Conservation (phyloP, 2,329 filamentous ascomycete genomes). For the Phaeosphaeria sp. region DNA sequence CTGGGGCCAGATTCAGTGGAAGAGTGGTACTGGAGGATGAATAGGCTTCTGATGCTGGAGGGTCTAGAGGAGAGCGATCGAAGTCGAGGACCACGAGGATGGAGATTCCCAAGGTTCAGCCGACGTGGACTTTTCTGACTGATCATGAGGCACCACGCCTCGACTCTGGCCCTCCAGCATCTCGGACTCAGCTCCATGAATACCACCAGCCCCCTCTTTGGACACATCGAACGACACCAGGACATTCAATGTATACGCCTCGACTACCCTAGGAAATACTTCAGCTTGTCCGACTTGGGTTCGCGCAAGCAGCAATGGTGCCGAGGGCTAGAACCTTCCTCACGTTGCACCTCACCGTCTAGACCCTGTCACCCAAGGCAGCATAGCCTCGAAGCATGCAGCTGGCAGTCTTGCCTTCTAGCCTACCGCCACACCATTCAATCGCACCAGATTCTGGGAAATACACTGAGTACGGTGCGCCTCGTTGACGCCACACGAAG, state of each 20-base stretch:
- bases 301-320: background rate
- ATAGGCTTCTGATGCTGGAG: background rate
- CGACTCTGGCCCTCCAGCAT: background rate
- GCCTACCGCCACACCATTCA: background rate
- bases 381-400: background rate
- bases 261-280: background rate
- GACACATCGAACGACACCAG: background rate
- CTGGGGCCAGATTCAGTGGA: conserved; percentile 1
- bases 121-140: background rate
- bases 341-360: background rate
- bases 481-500: background rate
- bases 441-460: background rate
- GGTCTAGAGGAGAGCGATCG: background rate
- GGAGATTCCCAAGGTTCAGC: background rate
- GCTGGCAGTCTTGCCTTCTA: background rate
- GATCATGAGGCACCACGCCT: background rate
- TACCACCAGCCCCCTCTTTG: background rate
- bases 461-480: background rate
- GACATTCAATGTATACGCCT: background rate
- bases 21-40: conserved; percentile 7
- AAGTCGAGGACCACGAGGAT: background rate
- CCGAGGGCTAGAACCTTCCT: background rate
- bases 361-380: background rate
- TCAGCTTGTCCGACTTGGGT: background rate
- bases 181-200: background rate